phyloP scores from a whole-genome alignment of 1,284 basidiomycete species.

The Ustilago lituana region DNA sequence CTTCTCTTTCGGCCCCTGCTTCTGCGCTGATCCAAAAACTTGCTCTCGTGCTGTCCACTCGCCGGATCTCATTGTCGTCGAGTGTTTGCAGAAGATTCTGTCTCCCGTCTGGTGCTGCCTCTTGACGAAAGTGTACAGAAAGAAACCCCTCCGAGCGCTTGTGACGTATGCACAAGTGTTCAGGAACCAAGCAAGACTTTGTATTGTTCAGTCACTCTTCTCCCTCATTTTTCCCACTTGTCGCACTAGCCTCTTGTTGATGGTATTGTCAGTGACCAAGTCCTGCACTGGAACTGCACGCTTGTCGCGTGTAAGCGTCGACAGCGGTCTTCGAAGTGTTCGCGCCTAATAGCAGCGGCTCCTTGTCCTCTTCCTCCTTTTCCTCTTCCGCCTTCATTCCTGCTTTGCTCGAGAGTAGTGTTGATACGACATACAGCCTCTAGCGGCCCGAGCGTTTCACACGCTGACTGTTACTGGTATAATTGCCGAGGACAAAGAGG shows the following conservation, averaged over 20 bases:
- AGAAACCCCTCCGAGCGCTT: background rate
- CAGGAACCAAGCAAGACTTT: conserved; percentile 4
- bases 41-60: too few relatives aligned
- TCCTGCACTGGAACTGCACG: too few relatives aligned
- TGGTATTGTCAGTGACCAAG: too few relatives aligned
- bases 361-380: background rate
- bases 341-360: too few relatives aligned
- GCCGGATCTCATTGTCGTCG: too few relatives aligned
- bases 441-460: conserved; percentile 1
- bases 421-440: background rate
- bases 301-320: background rate
- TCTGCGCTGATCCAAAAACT: background rate
- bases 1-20: background rate
- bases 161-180: conserved; percentile 7
- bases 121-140: conserved; percentile 7
- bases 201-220: too few relatives aligned
- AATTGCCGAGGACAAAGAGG: background rate
- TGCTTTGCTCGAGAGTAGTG: background rate
- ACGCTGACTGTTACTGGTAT: background rate
- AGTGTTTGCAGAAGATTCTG: too few relatives aligned
- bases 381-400: background rate
- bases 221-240: too few relatives aligned
- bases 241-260: background rate
- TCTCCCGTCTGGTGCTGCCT: conserved; percentile 1
- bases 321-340: background rate